Percentiles rank a stretch among this genome's conserved stretches.
Conservation (phyloP, 2,329 filamentous ascomycete genomes). For the Raffaelea albimanens region DNA sequence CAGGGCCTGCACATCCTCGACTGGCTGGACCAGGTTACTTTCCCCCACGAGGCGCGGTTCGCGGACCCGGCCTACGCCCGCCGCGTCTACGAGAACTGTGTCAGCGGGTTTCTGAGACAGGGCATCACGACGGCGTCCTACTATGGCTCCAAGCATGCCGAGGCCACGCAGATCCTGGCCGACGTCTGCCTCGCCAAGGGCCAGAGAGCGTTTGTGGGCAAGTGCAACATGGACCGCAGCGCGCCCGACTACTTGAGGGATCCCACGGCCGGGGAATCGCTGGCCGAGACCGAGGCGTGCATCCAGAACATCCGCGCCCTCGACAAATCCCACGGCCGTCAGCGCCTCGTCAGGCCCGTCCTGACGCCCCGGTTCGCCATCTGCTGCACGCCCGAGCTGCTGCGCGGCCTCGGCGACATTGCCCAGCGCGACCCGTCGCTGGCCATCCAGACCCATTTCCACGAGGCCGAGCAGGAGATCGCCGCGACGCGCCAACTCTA, state of each 20-base stretch:
- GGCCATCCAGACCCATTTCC: slow-evolving; percentile 58
- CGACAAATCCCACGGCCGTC: slow-evolving; percentile 32
- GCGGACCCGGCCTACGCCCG: slow-evolving; percentile 41
- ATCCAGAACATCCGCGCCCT: slow-evolving; percentile 35
- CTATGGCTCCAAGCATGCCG: slow-evolving; percentile 46
- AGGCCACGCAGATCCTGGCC: slow-evolving; percentile 47
- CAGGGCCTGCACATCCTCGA: slow-evolving; percentile 46
- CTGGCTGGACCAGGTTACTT: slow-evolving; percentile 57
- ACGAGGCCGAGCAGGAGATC: slow-evolving; percentile 54
- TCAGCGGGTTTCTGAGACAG: slow-evolving; percentile 50
- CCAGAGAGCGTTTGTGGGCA: slow-evolving; percentile 52
- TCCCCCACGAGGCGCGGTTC: slow-evolving; percentile 55
- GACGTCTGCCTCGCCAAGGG: slow-evolving; percentile 41
- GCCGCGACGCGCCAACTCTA: slow-evolving; percentile 44
- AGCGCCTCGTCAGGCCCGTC: slow-evolving; percentile 38
- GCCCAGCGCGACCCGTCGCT: slow-evolving; percentile 34
- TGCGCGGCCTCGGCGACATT: slow-evolving; percentile 46
- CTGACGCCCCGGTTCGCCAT: slow-evolving; percentile 54
- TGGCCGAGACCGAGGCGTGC: slow-evolving; percentile 38
- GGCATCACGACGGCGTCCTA: slow-evolving; percentile 54
- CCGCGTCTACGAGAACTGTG: slow-evolving; percentile 39
- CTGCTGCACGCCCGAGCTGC: slow-evolving; percentile 44
- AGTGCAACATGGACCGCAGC: slow-evolving; percentile 53
- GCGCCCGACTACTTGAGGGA: slow-evolving; percentile 36
- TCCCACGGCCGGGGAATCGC: slow-evolving; percentile 30